These are phyloP conservation scores for Lactarius quietus DNA, from an alignment of 768 basidiomycete genomes.

Conservation along the genomic window DNA sequence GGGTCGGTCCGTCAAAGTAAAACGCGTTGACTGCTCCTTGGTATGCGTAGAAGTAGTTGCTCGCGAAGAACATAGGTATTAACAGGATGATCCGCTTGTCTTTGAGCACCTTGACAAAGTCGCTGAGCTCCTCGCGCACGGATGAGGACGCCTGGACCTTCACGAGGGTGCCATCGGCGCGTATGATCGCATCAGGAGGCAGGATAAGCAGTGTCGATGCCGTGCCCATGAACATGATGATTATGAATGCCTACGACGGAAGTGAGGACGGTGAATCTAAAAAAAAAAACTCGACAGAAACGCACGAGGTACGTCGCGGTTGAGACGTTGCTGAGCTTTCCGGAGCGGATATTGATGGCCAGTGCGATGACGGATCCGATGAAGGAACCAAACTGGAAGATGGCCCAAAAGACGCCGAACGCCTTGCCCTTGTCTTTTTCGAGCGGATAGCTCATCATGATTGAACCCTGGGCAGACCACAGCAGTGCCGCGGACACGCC, in stretches of 20 bases:
- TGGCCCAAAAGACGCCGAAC: constrained; percentile 52
- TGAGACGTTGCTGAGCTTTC: constrained; percentile 35
- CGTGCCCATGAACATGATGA: constrained; percentile 44
- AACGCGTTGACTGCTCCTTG: constrained; percentile 41
- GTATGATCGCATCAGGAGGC: constrained; percentile 37
- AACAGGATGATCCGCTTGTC: constrained; percentile 42
- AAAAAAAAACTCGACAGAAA: background rate
- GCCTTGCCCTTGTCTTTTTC: constrained; percentile 54
- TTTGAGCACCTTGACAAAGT: constrained; percentile 36
- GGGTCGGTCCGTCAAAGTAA: constrained; percentile 42
- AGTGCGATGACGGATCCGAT: constrained; percentile 44
- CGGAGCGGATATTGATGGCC: constrained; percentile 39
- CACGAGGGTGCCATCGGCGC: constrained; percentile 41
- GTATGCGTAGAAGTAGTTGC: constrained; percentile 47
- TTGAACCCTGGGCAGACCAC: constrained; percentile 50
- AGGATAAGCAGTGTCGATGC: constrained; percentile 37
- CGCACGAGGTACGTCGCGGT: constrained; percentile 41
- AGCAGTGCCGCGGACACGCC: constrained; percentile 49
- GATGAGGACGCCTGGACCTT: constrained; percentile 35
- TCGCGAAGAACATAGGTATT: constrained; percentile 44
- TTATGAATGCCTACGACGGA: constrained; percentile 37
- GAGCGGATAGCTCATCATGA: constrained; percentile 56
- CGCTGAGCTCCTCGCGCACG: constrained; percentile 32
- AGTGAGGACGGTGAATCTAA: background rate
- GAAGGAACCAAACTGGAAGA: constrained; percentile 44